Conservation (phyloP, 2,329 filamentous ascomycete genomes). For the Calonectria henricotiae region DNA sequence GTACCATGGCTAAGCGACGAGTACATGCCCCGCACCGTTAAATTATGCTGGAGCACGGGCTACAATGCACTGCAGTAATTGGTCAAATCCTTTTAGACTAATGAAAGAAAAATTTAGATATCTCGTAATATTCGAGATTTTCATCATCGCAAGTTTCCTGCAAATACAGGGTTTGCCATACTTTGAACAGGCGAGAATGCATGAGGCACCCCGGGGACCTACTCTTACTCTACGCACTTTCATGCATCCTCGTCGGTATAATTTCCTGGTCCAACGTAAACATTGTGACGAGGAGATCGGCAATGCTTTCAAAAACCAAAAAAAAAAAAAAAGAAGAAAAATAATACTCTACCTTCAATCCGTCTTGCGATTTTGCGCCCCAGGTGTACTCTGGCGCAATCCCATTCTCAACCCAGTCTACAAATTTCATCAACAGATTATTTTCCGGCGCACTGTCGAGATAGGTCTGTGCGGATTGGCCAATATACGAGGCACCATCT, state of each 20-base stretch:
- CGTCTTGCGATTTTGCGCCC: slow-evolving; percentile 57
- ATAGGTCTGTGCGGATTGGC: slow-evolving; percentile 44
- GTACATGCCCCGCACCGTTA: too few species aligned
- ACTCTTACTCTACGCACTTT: slow-evolving; percentile 45
- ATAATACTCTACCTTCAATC: slow-evolving; percentile 47
- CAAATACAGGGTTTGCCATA: background rate
- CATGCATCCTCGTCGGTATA: slow-evolving; percentile 52
- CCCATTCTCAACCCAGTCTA: slow-evolving; percentile 66
- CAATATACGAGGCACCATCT: slow-evolving; percentile 61
- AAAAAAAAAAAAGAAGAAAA: background rate
- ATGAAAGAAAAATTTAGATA: too few species aligned
- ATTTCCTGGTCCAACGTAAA: slow-evolving; percentile 52
- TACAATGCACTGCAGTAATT: too few species aligned
- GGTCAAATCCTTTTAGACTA: too few species aligned
- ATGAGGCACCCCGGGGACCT: too few species aligned
- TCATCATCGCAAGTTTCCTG: background rate
- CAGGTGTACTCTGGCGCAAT: slow-evolving; percentile 60
- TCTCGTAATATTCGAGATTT: too few species aligned
- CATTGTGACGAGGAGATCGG: slow-evolving; percentile 55
- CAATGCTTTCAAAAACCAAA: slow-evolving; percentile 57
- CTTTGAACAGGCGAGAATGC: background rate
- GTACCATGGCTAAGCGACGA: too few species aligned
- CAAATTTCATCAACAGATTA: slow-evolving; percentile 66
- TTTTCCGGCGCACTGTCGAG: slow-evolving; percentile 55
- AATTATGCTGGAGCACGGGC: too few species aligned